Conservation (phyloP, 2,329 filamentous ascomycete genomes). For the Lachnum nothofagi region DNA sequence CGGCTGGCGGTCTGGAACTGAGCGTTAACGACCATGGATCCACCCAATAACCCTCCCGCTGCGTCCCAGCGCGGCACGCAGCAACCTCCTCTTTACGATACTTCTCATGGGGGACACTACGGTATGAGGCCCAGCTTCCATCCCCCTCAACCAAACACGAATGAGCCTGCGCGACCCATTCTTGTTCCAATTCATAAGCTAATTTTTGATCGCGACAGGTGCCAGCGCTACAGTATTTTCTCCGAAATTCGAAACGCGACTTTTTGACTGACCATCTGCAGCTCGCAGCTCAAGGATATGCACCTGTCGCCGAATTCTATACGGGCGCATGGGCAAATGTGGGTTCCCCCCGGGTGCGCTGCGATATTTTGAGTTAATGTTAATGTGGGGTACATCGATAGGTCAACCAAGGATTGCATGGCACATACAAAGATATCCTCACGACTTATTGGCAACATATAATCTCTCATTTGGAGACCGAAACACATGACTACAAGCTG, state of each 20-base stretch:
- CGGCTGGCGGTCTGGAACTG: not conserved
- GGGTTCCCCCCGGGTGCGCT: conserved; percentile 35
- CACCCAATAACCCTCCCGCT: conserved; percentile 43
- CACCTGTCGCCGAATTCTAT: conserved; percentile 84
- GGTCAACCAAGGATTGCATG: conserved; percentile 92
- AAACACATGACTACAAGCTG: conserved; percentile 96
- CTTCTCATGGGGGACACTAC: conserved; percentile 70
- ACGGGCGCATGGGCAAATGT: conserved; percentile 95
- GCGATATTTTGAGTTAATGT: conserved; percentile 17
- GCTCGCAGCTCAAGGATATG: conserved; percentile 82
- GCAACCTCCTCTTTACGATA: conserved; percentile 59
- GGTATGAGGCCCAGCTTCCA: conserved; percentile 46
- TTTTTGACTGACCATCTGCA: conserved; percentile 38
- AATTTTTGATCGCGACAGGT: conserved; percentile 41
- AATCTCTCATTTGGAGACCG: conserved; percentile 89
- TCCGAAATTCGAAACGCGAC: not conserved
- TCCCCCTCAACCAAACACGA: conserved; percentile 14
- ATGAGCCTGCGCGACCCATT: conserved; percentile 2
- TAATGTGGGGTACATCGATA: conserved; percentile 43
- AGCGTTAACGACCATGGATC: conserved; percentile 45
- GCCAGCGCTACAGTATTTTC: conserved; percentile 62
- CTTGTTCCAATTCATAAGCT: conserved; percentile 19
- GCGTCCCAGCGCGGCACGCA: conserved; percentile 53
- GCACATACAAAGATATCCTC: conserved; percentile 91
- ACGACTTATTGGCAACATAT: conserved; percentile 99